These are phyloP conservation scores for Solanum hybrid DNA, from an alignment of 305 asterid species.

Conservation along the genomic window DNA sequence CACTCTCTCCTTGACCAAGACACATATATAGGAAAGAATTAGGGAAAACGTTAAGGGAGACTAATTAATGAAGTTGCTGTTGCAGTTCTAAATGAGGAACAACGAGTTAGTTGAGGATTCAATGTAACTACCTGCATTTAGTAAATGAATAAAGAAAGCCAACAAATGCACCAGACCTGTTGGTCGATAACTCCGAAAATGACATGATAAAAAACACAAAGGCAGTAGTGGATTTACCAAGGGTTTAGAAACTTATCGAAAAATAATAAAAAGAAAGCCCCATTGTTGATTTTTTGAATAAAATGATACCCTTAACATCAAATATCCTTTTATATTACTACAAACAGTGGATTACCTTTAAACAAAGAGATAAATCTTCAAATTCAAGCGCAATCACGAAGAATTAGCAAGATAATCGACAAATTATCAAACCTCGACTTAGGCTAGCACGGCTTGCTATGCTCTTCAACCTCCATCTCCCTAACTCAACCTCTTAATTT, in stretches of 20 bases:
- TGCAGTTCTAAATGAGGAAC: not conserved
- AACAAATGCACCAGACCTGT: not conserved
- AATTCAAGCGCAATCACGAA: not conserved
- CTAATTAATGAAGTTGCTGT: not conserved
- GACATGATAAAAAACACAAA: not conserved
- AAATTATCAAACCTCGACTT: not conserved
- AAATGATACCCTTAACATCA: not conserved
- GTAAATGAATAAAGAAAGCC: not conserved
- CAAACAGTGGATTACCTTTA: not conserved
- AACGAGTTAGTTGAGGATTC: not conserved
- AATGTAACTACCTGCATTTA: not conserved
- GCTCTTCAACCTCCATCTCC: not conserved
- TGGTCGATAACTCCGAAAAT: not conserved
- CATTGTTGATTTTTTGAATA: not conserved
- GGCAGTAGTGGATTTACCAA: not conserved
- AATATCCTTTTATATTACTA: not conserved
- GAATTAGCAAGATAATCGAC: not conserved
- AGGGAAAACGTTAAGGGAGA: not conserved
- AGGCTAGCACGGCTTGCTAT: not conserved
- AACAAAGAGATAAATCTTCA: not conserved
- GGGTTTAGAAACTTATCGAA: not conserved
- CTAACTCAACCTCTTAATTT: not conserved
- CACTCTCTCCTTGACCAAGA: not conserved
- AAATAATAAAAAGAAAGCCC: not conserved
- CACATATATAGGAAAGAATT: not conserved